phyloP scores from a whole-genome alignment of 176 grass and related monocot species.

The Metroxylon sagu region DNA sequence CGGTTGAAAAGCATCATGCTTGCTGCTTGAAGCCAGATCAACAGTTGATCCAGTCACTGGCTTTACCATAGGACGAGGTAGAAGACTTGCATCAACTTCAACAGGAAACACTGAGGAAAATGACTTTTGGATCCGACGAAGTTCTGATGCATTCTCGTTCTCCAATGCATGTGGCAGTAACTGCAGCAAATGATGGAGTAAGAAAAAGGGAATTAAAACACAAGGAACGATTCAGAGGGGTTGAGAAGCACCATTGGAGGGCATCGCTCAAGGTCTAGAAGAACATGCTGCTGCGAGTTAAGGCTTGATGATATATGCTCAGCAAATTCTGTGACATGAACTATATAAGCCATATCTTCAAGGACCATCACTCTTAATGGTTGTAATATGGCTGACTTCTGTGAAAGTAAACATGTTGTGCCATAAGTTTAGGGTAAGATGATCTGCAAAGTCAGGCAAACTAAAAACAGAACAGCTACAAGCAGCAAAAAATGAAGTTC shows the following conservation, averaged over 20 bases:
- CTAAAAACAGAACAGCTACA: neutral
- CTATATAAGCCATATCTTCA: slow-evolving; percentile 67
- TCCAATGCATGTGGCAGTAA: slow-evolving; percentile 37
- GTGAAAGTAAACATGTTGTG: neutral
- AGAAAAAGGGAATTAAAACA: slow-evolving; percentile 6
- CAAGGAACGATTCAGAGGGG: neutral
- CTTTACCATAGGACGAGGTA: slow-evolving; percentile 11
- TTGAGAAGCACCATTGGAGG: slow-evolving; percentile 35
- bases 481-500: too few relatives aligned
- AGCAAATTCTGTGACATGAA: slow-evolving; percentile 60
- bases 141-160: slow-evolving; percentile 28
- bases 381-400: slow-evolving; percentile 60
- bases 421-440: neutral
- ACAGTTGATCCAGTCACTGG: slow-evolving; percentile 5
- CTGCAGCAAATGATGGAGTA: slow-evolving; percentile 23
- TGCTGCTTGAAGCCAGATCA: slow-evolving; percentile 5
- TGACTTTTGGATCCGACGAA: slow-evolving; percentile 45
- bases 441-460: neutral
- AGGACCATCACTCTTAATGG: slow-evolving; percentile 68
- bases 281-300: slow-evolving; percentile 38
- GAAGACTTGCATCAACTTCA: slow-evolving; percentile 18
- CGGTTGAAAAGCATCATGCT: neutral
- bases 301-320: slow-evolving; percentile 40
- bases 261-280: slow-evolving; percentile 59
- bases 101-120: slow-evolving; percentile 54